Conservation (phyloP, 495 filamentous ascomycete species). For the Lasiosphaeriaceae sp. region DNA sequence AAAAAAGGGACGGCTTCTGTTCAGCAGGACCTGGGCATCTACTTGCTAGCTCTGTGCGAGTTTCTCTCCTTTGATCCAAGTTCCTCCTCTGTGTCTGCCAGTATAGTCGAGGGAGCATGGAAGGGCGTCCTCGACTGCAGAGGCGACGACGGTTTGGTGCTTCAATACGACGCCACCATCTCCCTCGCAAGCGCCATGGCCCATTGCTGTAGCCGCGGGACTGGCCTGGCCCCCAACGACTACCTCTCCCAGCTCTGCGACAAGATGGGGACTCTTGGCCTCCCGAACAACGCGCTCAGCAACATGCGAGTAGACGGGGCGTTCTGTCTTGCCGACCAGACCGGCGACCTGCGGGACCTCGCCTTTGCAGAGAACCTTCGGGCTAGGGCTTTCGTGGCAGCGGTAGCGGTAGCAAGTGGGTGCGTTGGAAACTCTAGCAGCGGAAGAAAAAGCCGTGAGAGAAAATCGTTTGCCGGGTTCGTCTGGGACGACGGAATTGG, state of each 20-base stretch:
- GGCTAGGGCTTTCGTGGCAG: slow-evolving; percentile 4
- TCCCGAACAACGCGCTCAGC: slow-evolving; percentile 14
- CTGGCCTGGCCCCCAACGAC: slow-evolving; percentile 5
- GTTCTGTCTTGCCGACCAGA: slow-evolving; percentile 39
- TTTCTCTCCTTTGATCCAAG: slow-evolving; percentile 18
- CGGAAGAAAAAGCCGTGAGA: background rate
- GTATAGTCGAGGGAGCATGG: slow-evolving; percentile 18
- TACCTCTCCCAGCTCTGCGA: slow-evolving; percentile 23
- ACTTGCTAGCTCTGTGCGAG: slow-evolving; percentile 23
- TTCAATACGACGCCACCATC: slow-evolving; percentile 25
- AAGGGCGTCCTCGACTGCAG: slow-evolving; percentile 2
- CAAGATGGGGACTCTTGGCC: slow-evolving; percentile 17
- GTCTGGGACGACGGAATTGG: slow-evolving; percentile 51
- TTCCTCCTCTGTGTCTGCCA: background rate
- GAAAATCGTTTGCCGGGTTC: slow-evolving; percentile 30
- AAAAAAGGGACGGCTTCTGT: background rate
- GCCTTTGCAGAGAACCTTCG: slow-evolving; percentile 38
- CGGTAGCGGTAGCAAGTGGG: background rate
- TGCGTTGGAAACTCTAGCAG: background rate
- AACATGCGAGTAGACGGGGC: slow-evolving; percentile 28
- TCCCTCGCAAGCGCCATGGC: slow-evolving; percentile 20
- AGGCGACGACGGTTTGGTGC: slow-evolving; percentile 4
- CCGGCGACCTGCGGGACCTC: slow-evolving; percentile 39
- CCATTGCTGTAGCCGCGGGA: slow-evolving; percentile 19
- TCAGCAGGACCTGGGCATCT: slow-evolving; percentile 19